Evolutionary conservation across 805 yeast genomes (phyloP).

Genomic region (Zygosaccharomyces rouxii): DNA sequence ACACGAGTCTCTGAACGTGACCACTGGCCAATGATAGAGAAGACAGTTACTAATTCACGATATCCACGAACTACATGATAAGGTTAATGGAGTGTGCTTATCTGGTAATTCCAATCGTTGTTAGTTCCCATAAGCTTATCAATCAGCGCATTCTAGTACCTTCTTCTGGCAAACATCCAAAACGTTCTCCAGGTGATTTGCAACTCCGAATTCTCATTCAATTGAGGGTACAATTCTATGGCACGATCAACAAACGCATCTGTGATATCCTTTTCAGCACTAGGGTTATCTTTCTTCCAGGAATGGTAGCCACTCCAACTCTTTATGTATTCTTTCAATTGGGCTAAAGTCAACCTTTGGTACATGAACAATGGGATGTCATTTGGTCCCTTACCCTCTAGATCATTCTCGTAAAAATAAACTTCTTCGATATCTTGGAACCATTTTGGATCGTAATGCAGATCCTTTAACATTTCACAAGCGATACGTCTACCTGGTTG

Average conservation of each 20-base stretch:
- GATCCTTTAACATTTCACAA: conserved; percentile 36
- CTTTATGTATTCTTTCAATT: conserved; percentile 47
- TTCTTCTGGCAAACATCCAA: conserved; percentile 24
- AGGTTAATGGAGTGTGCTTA: neutral
- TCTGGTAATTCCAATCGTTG: neutral
- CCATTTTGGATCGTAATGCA: conserved; percentile 43
- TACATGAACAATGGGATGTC: conserved; percentile 35
- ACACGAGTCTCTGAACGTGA: neutral
- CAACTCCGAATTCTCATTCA: conserved; percentile 14
- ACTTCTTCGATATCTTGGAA: conserved; percentile 41
- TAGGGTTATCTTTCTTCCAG: conserved; percentile 45
- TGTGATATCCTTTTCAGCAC: conserved; percentile 42
- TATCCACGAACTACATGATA: neutral
- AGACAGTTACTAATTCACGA: neutral
- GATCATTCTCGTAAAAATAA: conserved; percentile 22
- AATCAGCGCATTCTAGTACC: neutral
- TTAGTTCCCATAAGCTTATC: neutral
- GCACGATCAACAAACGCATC: conserved; percentile 43
- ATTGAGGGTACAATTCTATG: conserved; percentile 30
- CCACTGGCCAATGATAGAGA: neutral
- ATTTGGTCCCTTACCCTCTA: conserved; percentile 2
- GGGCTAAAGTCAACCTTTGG: conserved; percentile 43
- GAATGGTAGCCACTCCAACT: conserved; percentile 69
- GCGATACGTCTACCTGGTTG: conserved; percentile 5
- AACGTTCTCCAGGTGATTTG: conserved; percentile 30